phyloP scores from a whole-genome alignment of 2,329 filamentous ascomycete genomes.

The Elsinoe arachidis region DNA sequence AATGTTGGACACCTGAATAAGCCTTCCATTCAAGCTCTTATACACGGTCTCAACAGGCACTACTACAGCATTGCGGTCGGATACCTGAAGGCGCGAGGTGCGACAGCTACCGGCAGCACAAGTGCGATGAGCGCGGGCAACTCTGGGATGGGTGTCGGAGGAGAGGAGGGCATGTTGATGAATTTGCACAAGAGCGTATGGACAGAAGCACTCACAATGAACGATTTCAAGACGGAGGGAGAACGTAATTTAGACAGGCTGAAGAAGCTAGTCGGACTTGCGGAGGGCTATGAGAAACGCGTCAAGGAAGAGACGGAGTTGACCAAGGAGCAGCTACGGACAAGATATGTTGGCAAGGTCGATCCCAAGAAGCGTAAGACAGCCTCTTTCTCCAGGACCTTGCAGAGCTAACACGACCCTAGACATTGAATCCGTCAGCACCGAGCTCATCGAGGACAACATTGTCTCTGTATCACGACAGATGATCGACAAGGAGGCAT shows the following conservation, averaged over 20 bases:
- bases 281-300: slow-evolving; percentile 95
- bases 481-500: slow-evolving; percentile 99
- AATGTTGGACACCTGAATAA: slow-evolving; percentile 98
- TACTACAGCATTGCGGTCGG: slow-evolving; percentile 99
- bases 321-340: slow-evolving; percentile 96
- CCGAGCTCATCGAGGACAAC: slow-evolving; percentile 97
- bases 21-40: slow-evolving; percentile 97
- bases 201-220: slow-evolving; percentile 96
- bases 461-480: slow-evolving; percentile 96
- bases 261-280: slow-evolving; percentile 76
- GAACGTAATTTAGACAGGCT: slow-evolving; percentile 79
- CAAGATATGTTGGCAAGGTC: slow-evolving; percentile 95
- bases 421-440: slow-evolving; percentile 89
- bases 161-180: slow-evolving; percentile 99
- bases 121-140: slow-evolving; percentile 12
- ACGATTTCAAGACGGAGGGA: slow-evolving; percentile 81
- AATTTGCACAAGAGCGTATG: slow-evolving; percentile 99
- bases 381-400: slow-evolving; percentile 22
- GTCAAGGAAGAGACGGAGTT: slow-evolving; percentile 98
- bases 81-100: slow-evolving; percentile 62
- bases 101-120: slow-evolving; percentile 44
- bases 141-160: slow-evolving; percentile 30
- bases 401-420: slow-evolving; percentile 3
- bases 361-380: slow-evolving; percentile 85
- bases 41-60: slow-evolving; percentile 94